Base-by-base conservation (phyloP, 2,329 filamentous ascomycete species). In the Xylaria sp. region DNA sequence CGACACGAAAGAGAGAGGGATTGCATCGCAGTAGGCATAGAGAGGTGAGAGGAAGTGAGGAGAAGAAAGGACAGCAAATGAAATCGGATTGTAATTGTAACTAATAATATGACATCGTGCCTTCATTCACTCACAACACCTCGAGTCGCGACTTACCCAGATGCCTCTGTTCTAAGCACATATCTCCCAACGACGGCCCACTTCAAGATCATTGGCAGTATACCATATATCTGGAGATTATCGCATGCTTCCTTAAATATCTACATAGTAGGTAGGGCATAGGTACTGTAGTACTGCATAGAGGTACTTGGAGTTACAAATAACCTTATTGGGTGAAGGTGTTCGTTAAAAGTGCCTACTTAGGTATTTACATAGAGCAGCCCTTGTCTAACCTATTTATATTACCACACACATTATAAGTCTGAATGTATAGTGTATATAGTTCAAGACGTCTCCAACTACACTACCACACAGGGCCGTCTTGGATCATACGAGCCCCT, bases 401-500 rank as follows among this genome's bases (percentile, higher is more conserved):
- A 69, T 56, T 54, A 58, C 62, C 44, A 61, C 41, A 18, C 25
- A 60, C 31, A 54, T 63, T 66, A 62, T 66, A 48, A 46, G 31
- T 50, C 50, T 28, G 48, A 62, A 65, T 60, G 23, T 28, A 50
- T 65, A 65, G 60, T 34, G 46, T 58, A 41, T 63, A 44, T 48
- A 44, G 41, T 48, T 67, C 34, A 31, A 51, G 20, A 8, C 20
- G 51, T 69, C 66, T 69, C 66, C 63, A 68, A 68, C 66, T 46
- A 60, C 56, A 23, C 57, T 62, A 68, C 62, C n/a, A 60, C 63
- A 23, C 18, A 23, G 25, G 25, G 25, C 48, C 18, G 20, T 28
- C 37, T 46, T 61, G 9, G 41, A 68, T 65, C 66, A 46, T 68
- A 68, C 66, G 66, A 68, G 66, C 62, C 48, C 62, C 57, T 62